These are phyloP conservation scores for Setaria viridis DNA, from an alignment of 202 grass and related monocot species.

Conservation along the genomic window DNA sequence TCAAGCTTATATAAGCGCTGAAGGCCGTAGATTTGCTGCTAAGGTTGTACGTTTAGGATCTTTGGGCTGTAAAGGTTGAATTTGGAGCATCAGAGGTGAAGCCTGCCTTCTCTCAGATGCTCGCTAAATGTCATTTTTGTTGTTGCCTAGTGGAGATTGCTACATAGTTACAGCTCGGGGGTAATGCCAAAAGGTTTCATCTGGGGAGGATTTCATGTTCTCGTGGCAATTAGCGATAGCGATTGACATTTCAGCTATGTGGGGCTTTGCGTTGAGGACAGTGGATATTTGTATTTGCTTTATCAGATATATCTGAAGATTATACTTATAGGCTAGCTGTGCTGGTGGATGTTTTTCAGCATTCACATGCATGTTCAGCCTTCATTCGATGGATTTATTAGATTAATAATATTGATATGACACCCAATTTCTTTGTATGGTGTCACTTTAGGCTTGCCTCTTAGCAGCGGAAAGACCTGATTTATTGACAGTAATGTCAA, in stretches of 20 bases:
- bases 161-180: not conserved
- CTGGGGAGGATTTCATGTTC: slow-evolving; percentile 15
- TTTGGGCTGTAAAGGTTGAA: not conserved
- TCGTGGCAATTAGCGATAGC: not conserved
- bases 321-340: not conserved
- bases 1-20: not conserved
- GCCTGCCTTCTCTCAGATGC: not conserved
- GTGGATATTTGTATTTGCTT: not conserved
- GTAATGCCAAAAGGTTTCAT: slow-evolving; percentile 1
- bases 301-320: slow-evolving; percentile 14
- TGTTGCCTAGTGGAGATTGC: not conserved
- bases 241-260: not conserved
- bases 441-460: not conserved
- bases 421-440: not conserved
- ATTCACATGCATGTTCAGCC: slow-evolving; percentile 4
- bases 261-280: slow-evolving; percentile 3
- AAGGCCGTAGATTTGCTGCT: slow-evolving; percentile 19
- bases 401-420: not conserved
- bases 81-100: not conserved
- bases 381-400: slow-evolving; percentile 11
- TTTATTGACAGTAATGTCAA: not conserved
- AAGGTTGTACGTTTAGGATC: not conserved
- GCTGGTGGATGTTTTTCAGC: slow-evolving; percentile 13
- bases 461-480: not conserved
- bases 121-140: not conserved